Conservation (phyloP, 2,329 filamentous ascomycete species). For the Pseudogymnoascus sp. region DNA sequence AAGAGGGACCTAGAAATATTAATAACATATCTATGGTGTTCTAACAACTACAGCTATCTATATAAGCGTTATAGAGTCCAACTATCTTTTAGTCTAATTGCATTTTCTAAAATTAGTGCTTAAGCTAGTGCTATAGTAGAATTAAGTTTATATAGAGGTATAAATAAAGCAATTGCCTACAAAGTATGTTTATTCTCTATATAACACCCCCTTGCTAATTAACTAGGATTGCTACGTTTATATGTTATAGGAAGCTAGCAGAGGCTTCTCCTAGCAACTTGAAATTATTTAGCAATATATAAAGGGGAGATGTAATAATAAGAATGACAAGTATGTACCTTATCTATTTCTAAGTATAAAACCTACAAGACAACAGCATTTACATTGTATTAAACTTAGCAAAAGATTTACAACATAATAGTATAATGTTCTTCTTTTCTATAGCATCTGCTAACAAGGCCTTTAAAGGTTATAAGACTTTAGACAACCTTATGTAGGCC, state of each 20-base stretch:
- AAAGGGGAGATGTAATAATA: not conserved
- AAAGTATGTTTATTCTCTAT: not conserved
- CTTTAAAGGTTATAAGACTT: not conserved
- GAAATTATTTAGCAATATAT: not conserved
- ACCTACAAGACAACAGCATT: not conserved
- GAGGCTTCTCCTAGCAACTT: not conserved
- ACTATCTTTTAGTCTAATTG: not conserved
- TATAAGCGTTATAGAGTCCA: not conserved
- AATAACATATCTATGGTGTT: too few species aligned
- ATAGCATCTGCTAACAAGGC: not conserved
- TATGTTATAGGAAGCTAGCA: not conserved
- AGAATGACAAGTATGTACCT: slow-evolving; percentile 7
- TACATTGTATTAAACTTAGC: not conserved
- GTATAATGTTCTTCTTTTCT: slow-evolving; percentile 8
- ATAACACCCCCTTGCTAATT: not conserved
- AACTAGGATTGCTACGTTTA: not conserved
- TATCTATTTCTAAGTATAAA: not conserved
- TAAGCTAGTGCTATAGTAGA: slow-evolving; percentile 2
- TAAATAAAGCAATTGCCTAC: slow-evolving; percentile 1
- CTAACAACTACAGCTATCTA: too few species aligned
- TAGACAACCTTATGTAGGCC: not conserved
- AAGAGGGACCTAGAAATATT: too few species aligned
- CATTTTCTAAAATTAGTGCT: not conserved
- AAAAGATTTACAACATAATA: not conserved
- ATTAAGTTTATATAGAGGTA: slow-evolving; percentile 4